Percentiles rank a stretch among this genome's conserved stretches.
phyloP scores from a whole-genome alignment of 2,329 filamentous ascomycete genomes.

The Corniculantispora saksenae region DNA sequence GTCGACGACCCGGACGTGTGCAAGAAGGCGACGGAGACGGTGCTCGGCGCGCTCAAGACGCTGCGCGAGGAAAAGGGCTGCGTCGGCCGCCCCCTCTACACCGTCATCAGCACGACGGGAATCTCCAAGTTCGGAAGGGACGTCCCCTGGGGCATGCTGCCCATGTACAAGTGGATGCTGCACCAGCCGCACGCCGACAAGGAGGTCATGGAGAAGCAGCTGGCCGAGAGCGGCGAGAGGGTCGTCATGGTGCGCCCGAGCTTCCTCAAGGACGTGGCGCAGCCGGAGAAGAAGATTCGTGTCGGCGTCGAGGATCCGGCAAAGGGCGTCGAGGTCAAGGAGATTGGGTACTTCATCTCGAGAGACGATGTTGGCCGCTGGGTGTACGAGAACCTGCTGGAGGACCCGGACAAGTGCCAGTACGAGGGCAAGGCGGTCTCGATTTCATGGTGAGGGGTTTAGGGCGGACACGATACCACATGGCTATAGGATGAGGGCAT shows the following conservation, averaged over 20 bases:
- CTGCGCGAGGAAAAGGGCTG: constrained; percentile 26
- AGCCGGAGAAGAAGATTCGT: constrained; percentile 27
- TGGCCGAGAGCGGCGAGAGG: constrained; percentile 32
- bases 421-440: constrained; percentile 33
- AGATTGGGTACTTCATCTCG: constrained; percentile 43
- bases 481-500: background rate
- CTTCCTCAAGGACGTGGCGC: constrained; percentile 34
- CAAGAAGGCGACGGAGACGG: constrained; percentile 35
- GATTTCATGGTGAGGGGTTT: constrained; percentile 29
- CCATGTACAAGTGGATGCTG: constrained; percentile 46
- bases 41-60: constrained; percentile 35
- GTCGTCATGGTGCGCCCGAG: constrained; percentile 42
- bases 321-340: constrained; percentile 35
- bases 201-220: constrained; percentile 43
- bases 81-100: constrained; percentile 36
- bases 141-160: constrained; percentile 43
- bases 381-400: constrained; percentile 40
- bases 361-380: constrained; percentile 44
- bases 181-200: constrained; percentile 50
- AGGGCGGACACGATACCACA: background rate
- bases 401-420: constrained; percentile 17
- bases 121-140: constrained; percentile 41
- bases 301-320: constrained; percentile 35
- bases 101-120: constrained; percentile 44
- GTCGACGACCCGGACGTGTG: constrained; percentile 44